Percentiles rank a stretch among this genome's conserved stretches.
Evolutionary conservation across 148 eudicot genomes (phyloP).

Genomic region (Rhododendron mucronatum): DNA sequence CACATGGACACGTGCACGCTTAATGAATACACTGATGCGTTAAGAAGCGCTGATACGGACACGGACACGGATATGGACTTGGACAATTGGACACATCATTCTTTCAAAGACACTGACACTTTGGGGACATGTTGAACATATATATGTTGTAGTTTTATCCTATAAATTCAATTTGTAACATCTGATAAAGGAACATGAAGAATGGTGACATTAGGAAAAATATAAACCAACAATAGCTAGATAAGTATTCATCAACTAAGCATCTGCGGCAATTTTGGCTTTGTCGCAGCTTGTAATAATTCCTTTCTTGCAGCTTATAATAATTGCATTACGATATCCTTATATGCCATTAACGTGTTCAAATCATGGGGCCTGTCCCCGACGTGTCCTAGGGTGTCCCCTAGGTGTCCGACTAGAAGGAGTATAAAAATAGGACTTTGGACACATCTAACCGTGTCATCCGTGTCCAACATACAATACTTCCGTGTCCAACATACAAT

Average conservation of each 20-base stretch:
- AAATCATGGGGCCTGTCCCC: not conserved
- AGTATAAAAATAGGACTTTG: not conserved
- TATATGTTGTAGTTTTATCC: not conserved
- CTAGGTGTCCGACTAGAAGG: not conserved
- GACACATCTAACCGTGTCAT: not conserved
- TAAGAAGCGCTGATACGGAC: not conserved
- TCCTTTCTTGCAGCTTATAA: not conserved
- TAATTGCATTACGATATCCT: not conserved
- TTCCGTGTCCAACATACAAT: not conserved
- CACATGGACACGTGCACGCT: conserved; percentile 9
- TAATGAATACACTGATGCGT: conserved; percentile 17
- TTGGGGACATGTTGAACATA: not conserved
- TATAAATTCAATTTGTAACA: not conserved
- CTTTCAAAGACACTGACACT: not conserved
- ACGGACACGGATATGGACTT: not conserved
- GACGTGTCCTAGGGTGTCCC: not conserved
- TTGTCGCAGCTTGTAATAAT: not conserved
- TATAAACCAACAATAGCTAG: not conserved
- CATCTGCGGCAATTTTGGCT: not conserved
- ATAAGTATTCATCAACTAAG: not conserved
- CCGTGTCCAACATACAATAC: not conserved
- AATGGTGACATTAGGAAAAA: not conserved
- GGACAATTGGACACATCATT: not conserved
- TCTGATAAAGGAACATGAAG: not conserved
- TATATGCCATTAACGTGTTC: not conserved